Evolutionary conservation across 2,329 filamentous ascomycete species (phyloP).

Genomic region (Fusarium fracticaudum): DNA sequence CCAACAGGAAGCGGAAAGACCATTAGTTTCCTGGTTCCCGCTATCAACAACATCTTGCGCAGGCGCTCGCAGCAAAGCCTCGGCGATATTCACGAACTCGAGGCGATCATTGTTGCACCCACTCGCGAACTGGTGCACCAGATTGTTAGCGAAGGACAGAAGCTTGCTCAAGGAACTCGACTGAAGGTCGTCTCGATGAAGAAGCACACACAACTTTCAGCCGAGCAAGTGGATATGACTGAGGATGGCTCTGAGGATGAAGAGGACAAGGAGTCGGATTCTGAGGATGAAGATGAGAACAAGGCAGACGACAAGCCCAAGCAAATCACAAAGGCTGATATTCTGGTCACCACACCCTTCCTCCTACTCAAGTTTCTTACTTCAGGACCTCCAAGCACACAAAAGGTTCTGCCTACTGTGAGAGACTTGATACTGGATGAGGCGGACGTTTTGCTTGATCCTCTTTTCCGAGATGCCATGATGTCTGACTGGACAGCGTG

Average conservation of each 20-base stretch:
- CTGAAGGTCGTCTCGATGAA: constrained; percentile 84
- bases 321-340: constrained; percentile 48
- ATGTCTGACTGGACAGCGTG: constrained; percentile 85
- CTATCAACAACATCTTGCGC: constrained; percentile 78
- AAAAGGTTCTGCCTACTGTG: constrained; percentile 71
- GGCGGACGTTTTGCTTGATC: constrained; percentile 92
- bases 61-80: constrained; percentile 59
- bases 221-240: constrained; percentile 52
- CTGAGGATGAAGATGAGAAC: constrained; percentile 46
- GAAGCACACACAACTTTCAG: constrained; percentile 80
- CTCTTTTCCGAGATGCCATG: constrained; percentile 89
- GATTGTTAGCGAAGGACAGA: constrained; percentile 86
- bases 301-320: constrained; percentile 40
- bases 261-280: constrained; percentile 51
- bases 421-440: constrained; percentile 86
- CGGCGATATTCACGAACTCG: constrained; percentile 58
- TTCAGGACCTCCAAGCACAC: constrained; percentile 54
- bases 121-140: constrained; percentile 83
- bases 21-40: constrained; percentile 87
- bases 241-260: constrained; percentile 54
- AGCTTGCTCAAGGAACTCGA: constrained; percentile 78
- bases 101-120: constrained; percentile 78
- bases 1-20: constrained; percentile 98
- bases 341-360: constrained; percentile 58
- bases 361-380: constrained; percentile 78